Percentiles rank a stretch among this genome's conserved stretches.
Evolutionary conservation across 257 asterid genomes (phyloP).

Genomic region (Schizonepeta tenuifolia): DNA sequence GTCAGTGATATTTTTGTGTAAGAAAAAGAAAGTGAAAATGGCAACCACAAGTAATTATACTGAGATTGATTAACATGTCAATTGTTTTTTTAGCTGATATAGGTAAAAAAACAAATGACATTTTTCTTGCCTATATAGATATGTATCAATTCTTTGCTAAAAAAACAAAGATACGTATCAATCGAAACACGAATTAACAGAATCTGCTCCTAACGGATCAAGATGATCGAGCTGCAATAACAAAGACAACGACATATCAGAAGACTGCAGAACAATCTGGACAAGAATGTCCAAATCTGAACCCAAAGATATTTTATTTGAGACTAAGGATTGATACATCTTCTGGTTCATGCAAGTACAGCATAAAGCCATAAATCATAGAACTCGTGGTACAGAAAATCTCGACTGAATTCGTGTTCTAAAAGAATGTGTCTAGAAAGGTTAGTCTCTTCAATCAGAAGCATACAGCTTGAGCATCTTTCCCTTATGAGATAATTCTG

Average conservation of each 20-base stretch:
- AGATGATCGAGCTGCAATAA: neutral
- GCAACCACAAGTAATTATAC: neutral
- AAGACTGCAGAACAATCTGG: neutral
- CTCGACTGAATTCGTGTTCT: neutral
- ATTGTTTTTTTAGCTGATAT: neutral
- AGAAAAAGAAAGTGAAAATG: constrained; percentile 1
- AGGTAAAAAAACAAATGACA: neutral
- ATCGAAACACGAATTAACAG: neutral
- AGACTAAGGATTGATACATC: neutral
- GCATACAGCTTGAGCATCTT: constrained; percentile 44
- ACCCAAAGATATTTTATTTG: neutral
- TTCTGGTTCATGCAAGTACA: constrained; percentile 21
- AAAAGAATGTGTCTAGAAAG: neutral
- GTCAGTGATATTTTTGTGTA: neutral
- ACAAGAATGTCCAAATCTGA: neutral
- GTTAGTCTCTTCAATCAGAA: constrained; percentile 26
- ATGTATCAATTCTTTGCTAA: neutral
- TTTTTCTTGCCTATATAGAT: too few species aligned
- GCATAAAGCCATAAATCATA: neutral
- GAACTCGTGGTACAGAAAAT: constrained; percentile 19
- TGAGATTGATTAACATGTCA: neutral
- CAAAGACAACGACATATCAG: neutral
- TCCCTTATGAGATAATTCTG: constrained; percentile 33
- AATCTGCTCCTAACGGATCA: too few species aligned
- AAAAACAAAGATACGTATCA: neutral